Evolutionary conservation across 2,329 filamentous ascomycete genomes (phyloP).

Genomic region (Cytospora mali): DNA sequence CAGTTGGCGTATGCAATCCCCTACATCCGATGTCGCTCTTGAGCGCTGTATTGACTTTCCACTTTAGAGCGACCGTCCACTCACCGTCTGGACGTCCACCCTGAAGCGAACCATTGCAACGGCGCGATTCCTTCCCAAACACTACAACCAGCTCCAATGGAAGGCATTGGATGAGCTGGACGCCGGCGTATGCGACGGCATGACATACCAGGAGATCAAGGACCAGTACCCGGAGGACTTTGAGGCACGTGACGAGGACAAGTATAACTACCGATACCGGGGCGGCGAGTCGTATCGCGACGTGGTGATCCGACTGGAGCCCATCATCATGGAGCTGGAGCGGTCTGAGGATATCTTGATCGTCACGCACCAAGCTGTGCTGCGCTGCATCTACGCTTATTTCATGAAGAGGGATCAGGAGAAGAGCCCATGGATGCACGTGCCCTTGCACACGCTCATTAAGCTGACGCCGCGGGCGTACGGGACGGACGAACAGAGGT

Average conservation of each 20-base stretch:
- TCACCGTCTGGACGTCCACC: constrained; percentile 66
- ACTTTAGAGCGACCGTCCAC: constrained; percentile 58
- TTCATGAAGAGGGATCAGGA: constrained; percentile 97
- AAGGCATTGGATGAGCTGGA: constrained; percentile 98
- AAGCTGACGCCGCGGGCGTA: constrained; percentile 95
- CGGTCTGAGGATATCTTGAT: constrained; percentile 96
- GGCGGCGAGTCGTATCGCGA: constrained; percentile 95
- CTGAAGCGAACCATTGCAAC: constrained; percentile 87
- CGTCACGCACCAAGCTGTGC: constrained; percentile 94
- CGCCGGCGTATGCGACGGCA: constrained; percentile 91
- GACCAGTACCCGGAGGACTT: constrained; percentile 93
- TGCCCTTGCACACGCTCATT: constrained; percentile 93
- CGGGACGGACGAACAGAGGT: constrained; percentile 84
- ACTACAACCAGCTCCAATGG: constrained; percentile 96
- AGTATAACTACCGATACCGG: constrained; percentile 99
- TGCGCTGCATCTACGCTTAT: constrained; percentile 97
- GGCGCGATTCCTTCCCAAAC: constrained; percentile 74
- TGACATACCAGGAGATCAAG: constrained; percentile 95
- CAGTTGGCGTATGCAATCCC: constrained; percentile 70
- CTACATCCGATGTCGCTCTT: not conserved
- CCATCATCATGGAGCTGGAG: constrained; percentile 99
- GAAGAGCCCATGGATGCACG: constrained; percentile 96
- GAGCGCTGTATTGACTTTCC: constrained; percentile 34
- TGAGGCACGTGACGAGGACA: constrained; percentile 92
- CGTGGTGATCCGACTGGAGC: constrained; percentile 94